A percentile compares a stretch with the other conserved stretches of the same genome.
Evolutionary conservation across 805 yeast genomes (phyloP).

Genomic region (Candida khao-thaluensis): DNA sequence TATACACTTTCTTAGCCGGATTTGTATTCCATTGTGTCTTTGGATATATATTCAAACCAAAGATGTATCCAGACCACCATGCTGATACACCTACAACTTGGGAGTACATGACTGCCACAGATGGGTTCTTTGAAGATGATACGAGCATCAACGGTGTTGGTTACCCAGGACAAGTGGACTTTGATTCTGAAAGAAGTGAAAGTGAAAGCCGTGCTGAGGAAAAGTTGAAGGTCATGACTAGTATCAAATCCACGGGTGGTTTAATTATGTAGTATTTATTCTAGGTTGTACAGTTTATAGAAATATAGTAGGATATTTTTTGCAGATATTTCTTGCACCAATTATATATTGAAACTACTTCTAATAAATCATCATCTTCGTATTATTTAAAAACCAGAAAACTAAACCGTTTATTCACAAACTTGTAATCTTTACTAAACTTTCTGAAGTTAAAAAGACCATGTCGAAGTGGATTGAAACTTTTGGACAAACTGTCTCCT

Average conservation of each 20-base stretch:
- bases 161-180: constrained; percentile 13
- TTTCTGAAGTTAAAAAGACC: too few relatives aligned
- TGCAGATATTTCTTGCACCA: too few relatives aligned
- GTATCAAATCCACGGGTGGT: constrained; percentile 16
- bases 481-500: too few relatives aligned
- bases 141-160: constrained; percentile 16
- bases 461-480: too few relatives aligned
- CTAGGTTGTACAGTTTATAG: too few relatives aligned
- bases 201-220: constrained; percentile 12
- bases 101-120: constrained; percentile 17
- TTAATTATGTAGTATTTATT: constrained; percentile 13
- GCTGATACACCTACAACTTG: constrained; percentile 16
- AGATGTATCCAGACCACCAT: constrained; percentile 14
- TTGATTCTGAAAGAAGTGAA: constrained; percentile 11
- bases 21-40: constrained; percentile 12
- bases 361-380: too few relatives aligned
- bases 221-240: constrained; percentile 15
- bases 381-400: too few relatives aligned
- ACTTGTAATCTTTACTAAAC: too few relatives aligned
- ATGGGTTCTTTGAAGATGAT: constrained; percentile 19
- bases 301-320: too few relatives aligned
- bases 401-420: too few relatives aligned
- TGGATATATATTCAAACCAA: constrained; percentile 15
- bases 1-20: constrained; percentile 14
- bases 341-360: too few relatives aligned